phyloP scores from a whole-genome alignment of 352 stramenopile species.

The Pythium pectinolyticum region DNA sequence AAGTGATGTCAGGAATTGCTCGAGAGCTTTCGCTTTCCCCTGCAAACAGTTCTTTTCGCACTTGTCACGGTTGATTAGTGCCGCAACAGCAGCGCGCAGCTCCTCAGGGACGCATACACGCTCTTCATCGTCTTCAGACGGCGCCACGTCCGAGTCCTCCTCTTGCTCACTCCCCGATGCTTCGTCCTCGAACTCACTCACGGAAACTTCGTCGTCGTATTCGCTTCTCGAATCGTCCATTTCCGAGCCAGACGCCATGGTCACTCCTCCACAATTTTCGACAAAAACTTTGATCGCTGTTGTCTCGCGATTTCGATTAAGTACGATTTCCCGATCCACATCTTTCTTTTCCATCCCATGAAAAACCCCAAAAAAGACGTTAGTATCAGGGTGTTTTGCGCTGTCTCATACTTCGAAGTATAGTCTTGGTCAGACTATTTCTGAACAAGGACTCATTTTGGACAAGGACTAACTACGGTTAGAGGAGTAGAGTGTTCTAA shows the following conservation, averaged over 20 bases:
- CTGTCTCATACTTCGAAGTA: too few species aligned
- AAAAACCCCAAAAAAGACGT: too few species aligned
- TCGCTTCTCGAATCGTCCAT: background rate
- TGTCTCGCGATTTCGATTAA: background rate
- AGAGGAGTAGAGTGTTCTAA: too few species aligned
- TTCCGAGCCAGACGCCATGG: background rate
- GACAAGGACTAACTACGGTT: too few species aligned
- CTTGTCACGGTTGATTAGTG: background rate
- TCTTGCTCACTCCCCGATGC: background rate
- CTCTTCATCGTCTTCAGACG: background rate
- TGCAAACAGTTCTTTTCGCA: constrained; percentile 5
- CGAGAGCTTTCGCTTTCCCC: background rate
- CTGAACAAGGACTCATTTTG: too few species aligned
- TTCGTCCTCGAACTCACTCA: background rate
- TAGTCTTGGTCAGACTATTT: too few species aligned
- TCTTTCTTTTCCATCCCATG: background rate
- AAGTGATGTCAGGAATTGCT: background rate
- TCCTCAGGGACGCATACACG: too few species aligned
- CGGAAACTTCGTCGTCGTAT: background rate
- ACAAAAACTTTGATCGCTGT: constrained; percentile 3
- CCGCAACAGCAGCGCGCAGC: background rate
- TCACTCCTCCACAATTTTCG: background rate
- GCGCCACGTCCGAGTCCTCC: background rate
- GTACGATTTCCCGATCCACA: too few species aligned
- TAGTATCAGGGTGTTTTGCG: too few species aligned